These are phyloP conservation scores for Medicago ruthenica DNA, from an alignment of 306 rosid species.

Conservation along the genomic window DNA sequence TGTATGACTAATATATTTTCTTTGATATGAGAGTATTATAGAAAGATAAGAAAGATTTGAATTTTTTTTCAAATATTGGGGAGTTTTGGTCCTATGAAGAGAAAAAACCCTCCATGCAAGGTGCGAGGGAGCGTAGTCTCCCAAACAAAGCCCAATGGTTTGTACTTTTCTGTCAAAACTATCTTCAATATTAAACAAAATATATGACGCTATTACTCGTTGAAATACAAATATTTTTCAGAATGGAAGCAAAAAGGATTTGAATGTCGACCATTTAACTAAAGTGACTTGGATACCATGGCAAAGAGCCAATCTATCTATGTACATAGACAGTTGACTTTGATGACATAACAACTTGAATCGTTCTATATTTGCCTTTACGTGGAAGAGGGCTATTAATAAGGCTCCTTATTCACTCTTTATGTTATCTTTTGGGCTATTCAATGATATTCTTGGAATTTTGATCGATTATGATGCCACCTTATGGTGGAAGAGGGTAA, in stretches of 20 bases:
- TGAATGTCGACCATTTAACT: neutral
- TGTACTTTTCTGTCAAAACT: neutral
- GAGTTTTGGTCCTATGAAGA: no score
- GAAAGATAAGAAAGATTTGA: neutral
- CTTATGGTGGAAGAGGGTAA: neutral
- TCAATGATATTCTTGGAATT: slow-evolving; percentile 2
- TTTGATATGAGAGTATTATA: neutral
- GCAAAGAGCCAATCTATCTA: neutral
- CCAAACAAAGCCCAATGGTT: neutral
- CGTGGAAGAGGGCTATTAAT: no score
- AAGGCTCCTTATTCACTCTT: neutral
- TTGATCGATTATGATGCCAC: slow-evolving; percentile 4
- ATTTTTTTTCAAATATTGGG: neutral
- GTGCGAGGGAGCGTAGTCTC: neutral
- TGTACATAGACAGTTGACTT: neutral
- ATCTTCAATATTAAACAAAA: neutral
- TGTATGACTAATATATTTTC: neutral
- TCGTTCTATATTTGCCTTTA: neutral
- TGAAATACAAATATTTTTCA: neutral
- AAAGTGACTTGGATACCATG: neutral
- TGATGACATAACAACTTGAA: neutral
- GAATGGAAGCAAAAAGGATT: neutral
- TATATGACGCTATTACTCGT: neutral
- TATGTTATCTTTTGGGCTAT: neutral
- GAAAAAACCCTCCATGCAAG: no score